Evolutionary conservation across 2,329 filamentous ascomycete genomes (phyloP).

Genomic region (Pseudocercospora fijiensis): DNA sequence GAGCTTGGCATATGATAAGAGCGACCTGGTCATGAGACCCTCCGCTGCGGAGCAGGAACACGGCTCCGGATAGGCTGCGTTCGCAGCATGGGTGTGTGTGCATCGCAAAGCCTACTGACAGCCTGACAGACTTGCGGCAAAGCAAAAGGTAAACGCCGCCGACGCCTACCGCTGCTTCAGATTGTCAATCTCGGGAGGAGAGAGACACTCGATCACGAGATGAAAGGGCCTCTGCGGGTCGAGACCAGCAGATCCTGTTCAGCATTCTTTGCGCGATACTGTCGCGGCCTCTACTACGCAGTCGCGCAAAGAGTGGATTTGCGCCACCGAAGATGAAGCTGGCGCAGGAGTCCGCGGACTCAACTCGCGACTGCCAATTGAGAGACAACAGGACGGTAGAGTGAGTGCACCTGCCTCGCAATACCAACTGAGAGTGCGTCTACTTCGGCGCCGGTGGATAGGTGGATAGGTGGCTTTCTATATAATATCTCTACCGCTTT

Average conservation of each 20-base stretch:
- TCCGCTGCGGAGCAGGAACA: neutral
- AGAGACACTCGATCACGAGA: neutral
- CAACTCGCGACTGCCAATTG: neutral
- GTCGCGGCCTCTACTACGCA: neutral
- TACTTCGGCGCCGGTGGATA: no score
- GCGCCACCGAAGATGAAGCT: neutral
- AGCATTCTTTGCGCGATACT: neutral
- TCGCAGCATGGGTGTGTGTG: neutral
- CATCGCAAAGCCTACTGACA: slow-evolving; percentile 1
- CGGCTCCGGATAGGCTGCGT: neutral
- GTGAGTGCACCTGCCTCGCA: neutral
- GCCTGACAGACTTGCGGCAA: neutral
- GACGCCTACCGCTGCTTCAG: neutral
- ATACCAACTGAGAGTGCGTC: no score
- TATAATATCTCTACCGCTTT: no score
- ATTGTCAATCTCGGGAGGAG: neutral
- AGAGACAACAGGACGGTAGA: no score
- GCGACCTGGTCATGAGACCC: neutral
- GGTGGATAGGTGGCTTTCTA: no score
- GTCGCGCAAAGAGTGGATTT: neutral
- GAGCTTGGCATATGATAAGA: neutral
- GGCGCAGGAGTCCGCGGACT: neutral
- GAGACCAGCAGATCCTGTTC: neutral
- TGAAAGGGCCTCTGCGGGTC: neutral
- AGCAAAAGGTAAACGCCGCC: neutral